phyloP scores from a whole-genome alignment of 306 rosid genomes.

The Cicer pinnatifidum region DNA sequence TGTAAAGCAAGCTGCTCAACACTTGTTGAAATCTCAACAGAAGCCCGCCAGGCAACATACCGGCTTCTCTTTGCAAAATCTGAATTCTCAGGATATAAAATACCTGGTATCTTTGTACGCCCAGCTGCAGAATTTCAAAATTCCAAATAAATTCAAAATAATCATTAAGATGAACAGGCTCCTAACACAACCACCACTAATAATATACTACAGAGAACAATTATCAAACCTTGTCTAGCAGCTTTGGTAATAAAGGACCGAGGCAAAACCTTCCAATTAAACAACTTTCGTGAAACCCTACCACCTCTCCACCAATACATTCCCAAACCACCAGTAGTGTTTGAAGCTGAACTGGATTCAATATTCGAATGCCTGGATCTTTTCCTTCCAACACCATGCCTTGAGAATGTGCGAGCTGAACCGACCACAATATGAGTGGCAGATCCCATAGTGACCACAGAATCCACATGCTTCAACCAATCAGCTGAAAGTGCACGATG shows the following conservation, averaged over 20 bases:
- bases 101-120: slow-evolving; percentile 75
- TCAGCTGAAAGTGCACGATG: slow-evolving; percentile 72
- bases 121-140: slow-evolving; percentile 80
- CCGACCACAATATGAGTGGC: slow-evolving; percentile 71
- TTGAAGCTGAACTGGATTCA: slow-evolving; percentile 69
- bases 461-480: slow-evolving; percentile 87
- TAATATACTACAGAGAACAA: slow-evolving; percentile 41
- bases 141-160: slow-evolving; percentile 57
- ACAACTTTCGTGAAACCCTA: slow-evolving; percentile 81
- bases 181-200: slow-evolving; percentile 44
- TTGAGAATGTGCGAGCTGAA: slow-evolving; percentile 67
- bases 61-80: slow-evolving; percentile 88
- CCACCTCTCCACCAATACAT: slow-evolving; percentile 99
- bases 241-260: slow-evolving; percentile 77
- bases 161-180: slow-evolving; percentile 51
- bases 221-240: slow-evolving; percentile 84
- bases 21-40: slow-evolving; percentile 83
- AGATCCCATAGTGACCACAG: slow-evolving; percentile 83
- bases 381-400: slow-evolving; percentile 66
- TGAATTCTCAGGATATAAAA: slow-evolving; percentile 90
- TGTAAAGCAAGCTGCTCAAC: slow-evolving; percentile 89
- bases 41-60: slow-evolving; percentile 83
- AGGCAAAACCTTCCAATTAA: slow-evolving; percentile 85
- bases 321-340: slow-evolving; percentile 72
- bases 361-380: slow-evolving; percentile 66